Evolutionary conservation across 345 rosid species (phyloP), one percentile per base, ranked within the genome.

Genomic region (Trapa bicornis): DNA sequence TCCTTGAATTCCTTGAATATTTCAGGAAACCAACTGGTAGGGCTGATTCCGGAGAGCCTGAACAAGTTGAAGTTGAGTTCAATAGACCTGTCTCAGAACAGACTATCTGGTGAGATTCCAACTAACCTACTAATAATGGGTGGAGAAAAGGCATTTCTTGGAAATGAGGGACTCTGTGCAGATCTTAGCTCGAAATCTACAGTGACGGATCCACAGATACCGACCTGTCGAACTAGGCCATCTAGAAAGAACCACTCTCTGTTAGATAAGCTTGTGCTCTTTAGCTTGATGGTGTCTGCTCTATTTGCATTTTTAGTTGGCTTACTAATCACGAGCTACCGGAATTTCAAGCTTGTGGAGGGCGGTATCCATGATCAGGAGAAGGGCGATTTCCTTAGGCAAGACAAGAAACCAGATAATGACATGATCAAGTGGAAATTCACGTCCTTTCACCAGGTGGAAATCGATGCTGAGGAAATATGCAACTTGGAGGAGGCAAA

Each of bases 1-100:
- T 82, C 84, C 61, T 80, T 93, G 71, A 93, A 88, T 81, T 78
- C 94, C 15, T 68, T 93, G 72, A 89, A 93, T 76, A 83, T 93
- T 72, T 93, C 98, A 2, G 69, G 79, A 41, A 93, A 93, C 74
- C 68, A 45, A 57, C 83, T 93, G 43, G 79, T 78, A 0, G 98
- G 97, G 6, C 67, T 65, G 10, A 86, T 93, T 48, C 94, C 96
- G 0, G 81, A 72, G 36, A 79, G 50, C 72, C 75, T 93, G 1
- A 80, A 67, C 67, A 81, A 78, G 47, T 41, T 93, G 83, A 89
- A 78, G 87, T 80, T 88, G 65, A 93, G 97, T 75, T 83, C 82
- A 50, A 78, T 93, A 16, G 92, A 93, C 75, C 73, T 93, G 43
- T 87, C 96, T 0, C 75, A 69, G 61, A 93, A 93, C 70, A 78